phyloP scores from a whole-genome alignment of 1,139 yeast species.

The Hemisphaericaspora xylanilytica region DNA sequence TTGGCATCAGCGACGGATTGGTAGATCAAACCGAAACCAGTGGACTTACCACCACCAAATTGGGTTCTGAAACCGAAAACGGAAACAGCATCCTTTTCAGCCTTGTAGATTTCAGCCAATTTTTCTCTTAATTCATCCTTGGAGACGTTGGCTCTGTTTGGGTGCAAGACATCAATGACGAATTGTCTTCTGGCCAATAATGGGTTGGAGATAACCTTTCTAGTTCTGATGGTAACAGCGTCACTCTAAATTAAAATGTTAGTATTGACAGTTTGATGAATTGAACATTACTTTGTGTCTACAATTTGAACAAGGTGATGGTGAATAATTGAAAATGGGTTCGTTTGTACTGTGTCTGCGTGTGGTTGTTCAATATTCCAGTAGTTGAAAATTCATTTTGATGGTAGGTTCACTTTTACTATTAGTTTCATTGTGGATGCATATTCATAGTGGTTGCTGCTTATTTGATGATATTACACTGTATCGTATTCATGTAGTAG shows the following conservation, averaged over 20 bases:
- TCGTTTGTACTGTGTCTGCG: too few species aligned
- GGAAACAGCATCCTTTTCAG: slow-evolving; percentile 97
- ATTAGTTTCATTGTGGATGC: too few species aligned
- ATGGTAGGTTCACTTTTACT: too few species aligned
- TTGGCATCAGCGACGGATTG: slow-evolving; percentile 97
- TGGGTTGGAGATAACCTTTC: slow-evolving; percentile 99
- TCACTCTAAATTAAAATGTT: slow-evolving; percentile 59
- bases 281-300: too few species aligned
- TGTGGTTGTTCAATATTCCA: too few species aligned
- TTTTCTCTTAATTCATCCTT: slow-evolving; percentile 99
- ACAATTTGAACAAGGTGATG: too few species aligned
- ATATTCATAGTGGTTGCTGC: too few species aligned
- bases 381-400: too few species aligned
- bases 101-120: slow-evolving; percentile 94
- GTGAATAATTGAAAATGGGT: too few species aligned
- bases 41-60: slow-evolving; percentile 99
- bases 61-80: slow-evolving; percentile 99
- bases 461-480: too few species aligned
- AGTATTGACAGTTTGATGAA: too few species aligned
- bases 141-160: slow-evolving; percentile 98
- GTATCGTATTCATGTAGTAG: background rate
- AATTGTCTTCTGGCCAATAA: slow-evolving; percentile 99
- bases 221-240: slow-evolving; percentile 99
- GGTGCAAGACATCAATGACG: slow-evolving; percentile 99
- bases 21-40: slow-evolving; percentile 99